Percentiles rank a stretch among this genome's conserved stretches.
phyloP scores from a whole-genome alignment of 208 protist genomes.

The Wallacemonas sp. region DNA sequence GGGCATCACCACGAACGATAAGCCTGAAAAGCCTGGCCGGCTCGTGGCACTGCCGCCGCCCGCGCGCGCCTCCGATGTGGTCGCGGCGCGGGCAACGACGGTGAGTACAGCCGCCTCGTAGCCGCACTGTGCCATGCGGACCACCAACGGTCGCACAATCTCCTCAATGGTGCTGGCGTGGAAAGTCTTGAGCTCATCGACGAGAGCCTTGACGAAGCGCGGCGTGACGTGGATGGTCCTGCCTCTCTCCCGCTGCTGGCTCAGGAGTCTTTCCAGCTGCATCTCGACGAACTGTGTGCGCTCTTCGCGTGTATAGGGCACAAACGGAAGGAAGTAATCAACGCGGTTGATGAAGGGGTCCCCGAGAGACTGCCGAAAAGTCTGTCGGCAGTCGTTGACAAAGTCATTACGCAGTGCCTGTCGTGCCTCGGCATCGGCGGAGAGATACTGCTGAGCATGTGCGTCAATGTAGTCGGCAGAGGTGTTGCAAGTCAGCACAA shows the following conservation, averaged over 20 bases:
- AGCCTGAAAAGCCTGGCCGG: neutral
- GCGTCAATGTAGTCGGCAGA: slow-evolving; percentile 42
- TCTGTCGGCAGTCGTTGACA: slow-evolving; percentile 36
- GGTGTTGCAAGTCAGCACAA: slow-evolving; percentile 87
- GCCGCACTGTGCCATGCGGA: slow-evolving; percentile 37
- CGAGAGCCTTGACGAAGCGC: slow-evolving; percentile 50
- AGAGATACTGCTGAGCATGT: slow-evolving; percentile 35
- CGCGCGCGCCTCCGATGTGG: neutral
- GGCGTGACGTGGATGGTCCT: slow-evolving; percentile 49
- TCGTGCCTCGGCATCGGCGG: slow-evolving; percentile 28
- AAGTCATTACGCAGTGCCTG: slow-evolving; percentile 38
- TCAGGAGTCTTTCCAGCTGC: slow-evolving; percentile 58
- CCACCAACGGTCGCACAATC: slow-evolving; percentile 54
- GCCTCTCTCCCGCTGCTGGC: slow-evolving; percentile 40
- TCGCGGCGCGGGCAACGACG: slow-evolving; percentile 25
- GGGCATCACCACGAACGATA: slow-evolving; percentile 4
- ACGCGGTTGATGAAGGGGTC: slow-evolving; percentile 88
- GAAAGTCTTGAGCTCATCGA: slow-evolving; percentile 49
- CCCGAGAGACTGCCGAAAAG: slow-evolving; percentile 49
- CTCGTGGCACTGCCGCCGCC: neutral
- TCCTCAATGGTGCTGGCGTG: slow-evolving; percentile 75
- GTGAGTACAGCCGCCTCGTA: slow-evolving; percentile 61
- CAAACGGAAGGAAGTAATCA: slow-evolving; percentile 79
- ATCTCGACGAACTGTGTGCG: slow-evolving; percentile 56
- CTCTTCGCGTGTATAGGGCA: slow-evolving; percentile 71